A percentile compares a stretch with the other conserved stretches of the same genome.
phyloP scores from a whole-genome alignment of 2,329 filamentous ascomycete genomes.

The Monosporascus sp. region DNA sequence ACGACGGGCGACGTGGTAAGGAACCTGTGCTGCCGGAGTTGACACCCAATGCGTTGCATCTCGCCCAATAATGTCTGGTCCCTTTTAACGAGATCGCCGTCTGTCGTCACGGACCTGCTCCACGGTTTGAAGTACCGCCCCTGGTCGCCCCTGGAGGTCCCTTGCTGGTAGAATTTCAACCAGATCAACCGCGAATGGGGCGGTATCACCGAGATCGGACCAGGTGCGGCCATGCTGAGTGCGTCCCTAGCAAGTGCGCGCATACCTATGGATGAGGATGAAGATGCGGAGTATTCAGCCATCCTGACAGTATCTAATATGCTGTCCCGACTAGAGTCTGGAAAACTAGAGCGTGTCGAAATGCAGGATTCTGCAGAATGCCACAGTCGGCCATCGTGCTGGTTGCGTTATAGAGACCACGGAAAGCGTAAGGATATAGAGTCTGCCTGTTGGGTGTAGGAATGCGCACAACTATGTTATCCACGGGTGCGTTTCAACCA shows the following conservation, averaged over 20 bases:
- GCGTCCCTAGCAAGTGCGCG: too few relatives aligned
- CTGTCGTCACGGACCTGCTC: neutral
- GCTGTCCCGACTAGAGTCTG: neutral
- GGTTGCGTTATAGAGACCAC: too few relatives aligned
- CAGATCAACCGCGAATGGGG: neutral
- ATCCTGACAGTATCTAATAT: neutral
- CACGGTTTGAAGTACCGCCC: neutral
- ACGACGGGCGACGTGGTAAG: neutral
- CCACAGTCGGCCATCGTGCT: too few relatives aligned
- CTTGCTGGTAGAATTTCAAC: neutral
- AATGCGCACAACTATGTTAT: too few relatives aligned
- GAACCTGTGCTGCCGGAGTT: neutral
- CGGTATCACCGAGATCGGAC: neutral
- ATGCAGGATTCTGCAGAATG: neutral
- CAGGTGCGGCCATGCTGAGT: too few relatives aligned
- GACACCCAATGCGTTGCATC: neutral
- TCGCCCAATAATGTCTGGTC: neutral
- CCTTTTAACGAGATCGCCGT: neutral
- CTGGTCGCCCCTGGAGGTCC: neutral
- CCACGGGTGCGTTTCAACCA: too few relatives aligned
- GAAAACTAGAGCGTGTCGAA: neutral
- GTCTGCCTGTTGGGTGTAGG: too few relatives aligned
- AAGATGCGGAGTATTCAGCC: neutral
- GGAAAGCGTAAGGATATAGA: too few relatives aligned
- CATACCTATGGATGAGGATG: neutral